Percentiles rank a stretch among this genome's conserved stretches.
Conservation (phyloP, 306 rosid species). For the Cotoneaster glaucophyllus region DNA sequence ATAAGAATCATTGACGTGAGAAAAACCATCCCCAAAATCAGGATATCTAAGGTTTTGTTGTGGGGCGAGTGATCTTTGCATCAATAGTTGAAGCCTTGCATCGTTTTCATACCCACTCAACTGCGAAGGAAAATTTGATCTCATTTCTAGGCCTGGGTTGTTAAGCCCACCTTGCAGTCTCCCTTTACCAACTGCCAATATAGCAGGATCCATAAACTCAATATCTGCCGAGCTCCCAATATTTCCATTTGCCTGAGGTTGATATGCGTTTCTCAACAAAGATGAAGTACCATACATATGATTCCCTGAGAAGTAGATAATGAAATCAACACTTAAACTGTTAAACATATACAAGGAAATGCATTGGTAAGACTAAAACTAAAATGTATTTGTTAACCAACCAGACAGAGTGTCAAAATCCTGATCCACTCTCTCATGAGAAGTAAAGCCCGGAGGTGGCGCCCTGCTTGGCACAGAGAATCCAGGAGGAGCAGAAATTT, state of each 20-base stretch:
- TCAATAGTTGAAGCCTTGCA: constrained; percentile 64
- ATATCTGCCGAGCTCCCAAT: constrained; percentile 50
- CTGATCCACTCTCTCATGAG: constrained; percentile 66
- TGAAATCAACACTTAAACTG: background rate
- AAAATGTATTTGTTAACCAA: constrained; percentile 21
- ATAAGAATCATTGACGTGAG: constrained; percentile 65
- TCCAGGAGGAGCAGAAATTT: constrained; percentile 81
- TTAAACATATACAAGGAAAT: background rate
- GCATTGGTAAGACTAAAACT: background rate
- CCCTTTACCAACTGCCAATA: constrained; percentile 86
- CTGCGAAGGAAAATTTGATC: constrained; percentile 55
- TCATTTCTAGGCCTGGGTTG: constrained; percentile 51
- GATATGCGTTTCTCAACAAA: constrained; percentile 55
- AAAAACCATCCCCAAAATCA: constrained; percentile 47
- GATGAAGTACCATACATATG: constrained; percentile 48
- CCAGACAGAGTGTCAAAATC: constrained; percentile 61
- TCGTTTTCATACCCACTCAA: constrained; percentile 61
- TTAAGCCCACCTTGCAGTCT: constrained; percentile 58
- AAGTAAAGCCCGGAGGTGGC: constrained; percentile 84
- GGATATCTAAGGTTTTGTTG: constrained; percentile 64
- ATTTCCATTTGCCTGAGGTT: constrained; percentile 45
- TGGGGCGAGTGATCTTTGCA: constrained; percentile 73
- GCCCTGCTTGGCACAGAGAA: constrained; percentile 71
- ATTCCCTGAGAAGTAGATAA: constrained; percentile 43
- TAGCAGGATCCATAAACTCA: constrained; percentile 90